Percentiles rank a stretch among this genome's conserved stretches.
These are phyloP conservation scores for Rossbeevera mucosa DNA, from an alignment of 768 basidiomycete genomes.

Conservation along the genomic window DNA sequence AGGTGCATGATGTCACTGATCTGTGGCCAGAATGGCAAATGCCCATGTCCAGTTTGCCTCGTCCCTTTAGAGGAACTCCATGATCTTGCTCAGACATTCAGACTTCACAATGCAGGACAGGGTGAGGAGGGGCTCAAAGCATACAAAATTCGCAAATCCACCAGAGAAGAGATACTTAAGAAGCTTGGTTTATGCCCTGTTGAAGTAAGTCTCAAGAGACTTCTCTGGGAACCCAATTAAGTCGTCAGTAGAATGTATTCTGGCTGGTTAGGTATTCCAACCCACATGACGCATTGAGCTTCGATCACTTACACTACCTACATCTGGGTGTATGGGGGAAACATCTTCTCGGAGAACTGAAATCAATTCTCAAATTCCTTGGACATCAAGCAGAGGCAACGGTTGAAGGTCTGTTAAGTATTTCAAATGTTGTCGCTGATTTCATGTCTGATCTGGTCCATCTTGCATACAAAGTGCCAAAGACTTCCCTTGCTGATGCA, in stretches of 20 bases:
- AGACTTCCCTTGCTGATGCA: conserved; percentile 31
- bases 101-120: conserved; percentile 13
- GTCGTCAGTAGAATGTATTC: conserved; percentile 33
- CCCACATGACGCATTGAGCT: conserved; percentile 32
- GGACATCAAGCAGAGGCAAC: conserved; percentile 5
- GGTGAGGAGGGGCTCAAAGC: conserved; percentile 7
- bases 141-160: background rate
- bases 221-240: background rate
- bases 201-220: background rate
- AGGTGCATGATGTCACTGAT: conserved; percentile 40
- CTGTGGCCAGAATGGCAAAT: conserved; percentile 23
- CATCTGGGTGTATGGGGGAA: conserved; percentile 31
- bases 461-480: conserved; percentile 18
- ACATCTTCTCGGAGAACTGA: conserved; percentile 30
- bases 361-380: conserved; percentile 15
- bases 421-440: too few species aligned
- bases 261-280: conserved; percentile 35
- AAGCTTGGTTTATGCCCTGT: conserved; percentile 13
- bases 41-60: conserved; percentile 38
- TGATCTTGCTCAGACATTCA: conserved; percentile 17
- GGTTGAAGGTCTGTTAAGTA: conserved; percentile 25
- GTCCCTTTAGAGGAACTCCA: conserved; percentile 27
- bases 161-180: conserved; percentile 19
- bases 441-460: too few species aligned
- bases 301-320: conserved; percentile 38